phyloP scores from a whole-genome alignment of 139 green algal genomes.

The Ettlia oleoabundans region DNA sequence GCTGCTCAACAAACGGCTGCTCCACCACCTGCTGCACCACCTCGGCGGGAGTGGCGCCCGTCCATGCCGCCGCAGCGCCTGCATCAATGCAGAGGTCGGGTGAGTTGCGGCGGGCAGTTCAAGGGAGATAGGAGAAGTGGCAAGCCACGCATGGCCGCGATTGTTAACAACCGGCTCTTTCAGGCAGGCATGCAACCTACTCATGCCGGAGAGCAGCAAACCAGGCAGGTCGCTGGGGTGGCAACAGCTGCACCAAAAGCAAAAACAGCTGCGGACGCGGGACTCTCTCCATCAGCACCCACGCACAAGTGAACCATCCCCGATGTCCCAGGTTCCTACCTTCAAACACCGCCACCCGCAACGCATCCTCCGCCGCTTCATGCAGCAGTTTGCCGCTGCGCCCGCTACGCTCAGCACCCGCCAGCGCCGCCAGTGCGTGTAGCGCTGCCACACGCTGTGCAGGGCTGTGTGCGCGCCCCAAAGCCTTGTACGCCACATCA shows the following conservation, averaged over 20 bases:
- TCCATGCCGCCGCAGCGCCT: background rate
- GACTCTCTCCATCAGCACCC: too few relatives aligned
- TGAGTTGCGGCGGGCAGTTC: background rate
- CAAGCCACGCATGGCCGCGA: too few relatives aligned
- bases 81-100: background rate
- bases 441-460: conserved; percentile 23
- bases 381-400: conserved; percentile 15
- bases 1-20: conserved; percentile 28
- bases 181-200: too few relatives aligned
- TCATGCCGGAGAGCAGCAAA: too few relatives aligned
- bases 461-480: conserved; percentile 12
- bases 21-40: conserved; percentile 2
- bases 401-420: conserved; percentile 23
- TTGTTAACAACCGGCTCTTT: too few relatives aligned
- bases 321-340: background rate
- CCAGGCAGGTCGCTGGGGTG: too few relatives aligned
- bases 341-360: conserved; percentile 37
- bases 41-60: conserved; percentile 8
- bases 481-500: conserved; percentile 5
- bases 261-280: too few relatives aligned
- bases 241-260: too few relatives aligned
- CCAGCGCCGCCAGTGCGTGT: conserved; percentile 28
- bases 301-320: too few relatives aligned
- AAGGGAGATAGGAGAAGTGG: too few relatives aligned
- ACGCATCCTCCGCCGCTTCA: background rate